These are phyloP conservation scores for Lipomyces spencermartinsiae DNA, from an alignment of 805 yeast genomes.

Conservation along the genomic window DNA sequence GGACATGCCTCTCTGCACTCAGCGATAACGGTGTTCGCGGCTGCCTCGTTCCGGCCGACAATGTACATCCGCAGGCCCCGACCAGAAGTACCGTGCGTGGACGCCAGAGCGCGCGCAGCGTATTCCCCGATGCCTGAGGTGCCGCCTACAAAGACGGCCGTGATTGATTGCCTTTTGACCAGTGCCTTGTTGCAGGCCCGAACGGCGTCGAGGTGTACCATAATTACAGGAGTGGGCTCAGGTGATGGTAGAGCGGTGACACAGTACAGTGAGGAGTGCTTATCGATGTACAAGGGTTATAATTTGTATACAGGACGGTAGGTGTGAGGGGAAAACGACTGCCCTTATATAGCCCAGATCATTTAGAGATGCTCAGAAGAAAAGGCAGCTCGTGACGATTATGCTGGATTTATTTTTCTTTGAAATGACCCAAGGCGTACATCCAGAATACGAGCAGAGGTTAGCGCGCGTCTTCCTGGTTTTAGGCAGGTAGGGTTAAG, in stretches of 20 bases:
- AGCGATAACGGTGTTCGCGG: neutral
- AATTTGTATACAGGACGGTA: neutral
- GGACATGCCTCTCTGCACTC: neutral
- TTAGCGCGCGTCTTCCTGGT: too few relatives aligned
- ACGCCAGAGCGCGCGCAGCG: neutral
- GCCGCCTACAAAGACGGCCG: neutral
- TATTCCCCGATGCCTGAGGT: neutral
- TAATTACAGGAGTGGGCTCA: neutral
- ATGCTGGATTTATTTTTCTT: too few relatives aligned
- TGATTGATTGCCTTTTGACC: neutral
- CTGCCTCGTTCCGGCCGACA: neutral
- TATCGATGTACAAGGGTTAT: neutral
- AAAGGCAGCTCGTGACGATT: neutral
- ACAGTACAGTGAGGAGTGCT: too few relatives aligned
- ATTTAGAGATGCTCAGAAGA: too few relatives aligned
- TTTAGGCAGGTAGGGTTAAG: too few relatives aligned
- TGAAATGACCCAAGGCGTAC: too few relatives aligned
- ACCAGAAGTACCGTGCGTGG: neutral
- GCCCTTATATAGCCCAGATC: neutral
- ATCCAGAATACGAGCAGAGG: too few relatives aligned
- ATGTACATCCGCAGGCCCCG: neutral
- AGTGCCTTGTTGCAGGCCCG: neutral
- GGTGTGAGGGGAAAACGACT: neutral
- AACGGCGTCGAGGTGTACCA: too few relatives aligned
- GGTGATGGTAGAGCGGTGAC: too few relatives aligned